A percentile compares a stretch with the other conserved stretches of the same genome.
These are phyloP conservation scores for Phytophthora vignae DNA, from an alignment of 352 stramenopile species.

Conservation along the genomic window DNA sequence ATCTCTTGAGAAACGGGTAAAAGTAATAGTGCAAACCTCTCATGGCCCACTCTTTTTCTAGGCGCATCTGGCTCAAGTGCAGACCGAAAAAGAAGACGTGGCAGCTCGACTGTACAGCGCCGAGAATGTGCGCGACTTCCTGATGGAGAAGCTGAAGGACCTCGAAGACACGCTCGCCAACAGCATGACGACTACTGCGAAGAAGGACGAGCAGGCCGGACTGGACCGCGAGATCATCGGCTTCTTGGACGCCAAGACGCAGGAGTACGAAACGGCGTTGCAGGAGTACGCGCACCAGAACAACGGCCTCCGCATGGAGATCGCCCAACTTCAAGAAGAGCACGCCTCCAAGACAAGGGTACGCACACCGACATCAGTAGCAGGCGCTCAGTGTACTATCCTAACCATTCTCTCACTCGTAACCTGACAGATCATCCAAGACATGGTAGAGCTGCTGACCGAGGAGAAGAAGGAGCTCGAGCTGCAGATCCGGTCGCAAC, in stretches of 20 bases:
- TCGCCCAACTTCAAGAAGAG: slow-evolving; percentile 61
- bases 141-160: slow-evolving; percentile 88
- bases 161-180: slow-evolving; percentile 69
- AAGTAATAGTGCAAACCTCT: not conserved
- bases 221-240: slow-evolving; percentile 88
- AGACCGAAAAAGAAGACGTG: slow-evolving; percentile 85
- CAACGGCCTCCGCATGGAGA: slow-evolving; percentile 52
- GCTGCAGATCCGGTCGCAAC: slow-evolving; percentile 71
- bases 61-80: slow-evolving; percentile 65
- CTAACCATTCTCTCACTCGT: not conserved
- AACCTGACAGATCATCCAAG: slow-evolving; percentile 88
- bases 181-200: slow-evolving; percentile 57
- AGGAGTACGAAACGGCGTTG: slow-evolving; percentile 75
- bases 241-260: slow-evolving; percentile 80
- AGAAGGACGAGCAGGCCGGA: slow-evolving; percentile 73
- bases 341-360: slow-evolving; percentile 69
- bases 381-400: not conserved
- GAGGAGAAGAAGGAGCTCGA: slow-evolving; percentile 85
- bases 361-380: too few relatives aligned
- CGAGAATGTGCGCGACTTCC: slow-evolving; percentile 83
- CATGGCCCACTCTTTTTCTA: slow-evolving; percentile 12
- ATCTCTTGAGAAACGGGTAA: not conserved
- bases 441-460: slow-evolving; percentile 79
- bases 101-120: slow-evolving; percentile 71
- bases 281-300: slow-evolving; percentile 66